Evolutionary conservation across 2,329 filamentous ascomycete genomes (phyloP), one percentile per base, ranked within the genome.

Genomic region (Hymenoscyphus scutula): DNA sequence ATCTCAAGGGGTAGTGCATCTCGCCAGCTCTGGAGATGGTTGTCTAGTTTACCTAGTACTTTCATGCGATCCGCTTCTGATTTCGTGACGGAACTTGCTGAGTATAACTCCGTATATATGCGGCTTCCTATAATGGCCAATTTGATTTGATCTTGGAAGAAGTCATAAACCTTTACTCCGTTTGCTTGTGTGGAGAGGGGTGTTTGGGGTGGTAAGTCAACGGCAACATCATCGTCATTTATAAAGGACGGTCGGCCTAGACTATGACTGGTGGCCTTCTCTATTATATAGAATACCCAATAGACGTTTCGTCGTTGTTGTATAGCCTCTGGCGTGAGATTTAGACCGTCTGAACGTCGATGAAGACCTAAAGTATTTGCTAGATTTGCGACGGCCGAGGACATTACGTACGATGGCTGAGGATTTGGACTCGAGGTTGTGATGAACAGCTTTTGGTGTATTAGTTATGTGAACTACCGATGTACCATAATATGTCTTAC

Each of bases 221-320:
- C 60, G 25, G 58, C 69, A 53, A 70, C 69, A 61, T 71, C 69
- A 34, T 70, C 68, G 51, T 71, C 69, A 25, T 67, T 65, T 41
- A 71, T 68, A 19, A 65, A 54, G n/a, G 69, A 70, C 17, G 69
- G 69, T 29, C 68, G 64, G 32, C 69, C 69, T 23, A 63, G 53
- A 34, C 62, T 62, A 55, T 61, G 59, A 38, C 59, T 66, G 32
- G 65, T 60, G 4, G 51, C 41, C 58, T 67, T 69, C 59, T 71
- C 69, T 23, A 69, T 38, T 17, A 70, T 41, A 51, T 65, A 65
- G 53, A 66, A 62, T 8, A 71, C 60, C 69, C 69, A 71, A 54
- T 68, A 70, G 51, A 71, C 66, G 58, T 71, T 70, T 17, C 65
- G 59, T 56, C 69, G 59, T 48, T 68, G 63, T 58, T 70, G 62